phyloP scores from a whole-genome alignment of 73 alveolate species.

The Uronychia setigera region DNA sequence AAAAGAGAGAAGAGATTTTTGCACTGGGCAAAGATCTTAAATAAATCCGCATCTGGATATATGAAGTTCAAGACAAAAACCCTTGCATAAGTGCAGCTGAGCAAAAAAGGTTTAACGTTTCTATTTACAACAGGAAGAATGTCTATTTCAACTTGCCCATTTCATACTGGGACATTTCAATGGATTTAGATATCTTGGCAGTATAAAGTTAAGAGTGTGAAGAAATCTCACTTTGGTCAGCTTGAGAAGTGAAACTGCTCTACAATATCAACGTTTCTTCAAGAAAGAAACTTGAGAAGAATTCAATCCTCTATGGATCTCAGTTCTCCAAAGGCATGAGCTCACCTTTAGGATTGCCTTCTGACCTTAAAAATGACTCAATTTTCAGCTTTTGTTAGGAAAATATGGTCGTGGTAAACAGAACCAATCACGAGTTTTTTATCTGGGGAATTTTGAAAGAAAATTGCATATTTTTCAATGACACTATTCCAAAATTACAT shows the following conservation, averaged over 20 bases:
- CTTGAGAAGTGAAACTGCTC: background rate
- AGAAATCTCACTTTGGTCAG: background rate
- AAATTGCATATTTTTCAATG: too few relatives aligned
- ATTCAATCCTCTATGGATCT: background rate
- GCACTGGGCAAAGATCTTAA: conserved; percentile 26
- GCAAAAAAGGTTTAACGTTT: conserved; percentile 5
- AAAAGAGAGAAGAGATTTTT: conserved; percentile 41
- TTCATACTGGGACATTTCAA: background rate
- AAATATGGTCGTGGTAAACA: background rate
- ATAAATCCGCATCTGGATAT: conserved; percentile 17
- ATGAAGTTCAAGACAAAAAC: conserved; percentile 21
- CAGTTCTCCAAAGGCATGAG: background rate
- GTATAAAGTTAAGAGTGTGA: background rate
- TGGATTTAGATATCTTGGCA: background rate
- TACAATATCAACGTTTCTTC: background rate
- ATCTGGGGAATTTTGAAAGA: background rate
- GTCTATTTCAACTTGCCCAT: conserved; percentile 33
- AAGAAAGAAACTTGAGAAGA: background rate
- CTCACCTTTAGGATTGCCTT: background rate
- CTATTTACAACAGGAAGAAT: conserved; percentile 24
- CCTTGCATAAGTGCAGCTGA: background rate
- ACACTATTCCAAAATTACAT: background rate
- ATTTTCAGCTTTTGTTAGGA: background rate
- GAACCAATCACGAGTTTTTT: background rate
- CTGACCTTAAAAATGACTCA: background rate